A percentile compares a stretch with the other conserved stretches of the same genome.
Evolutionary conservation across 345 rosid species (phyloP).

Genomic region (Hevea brasiliensis): DNA sequence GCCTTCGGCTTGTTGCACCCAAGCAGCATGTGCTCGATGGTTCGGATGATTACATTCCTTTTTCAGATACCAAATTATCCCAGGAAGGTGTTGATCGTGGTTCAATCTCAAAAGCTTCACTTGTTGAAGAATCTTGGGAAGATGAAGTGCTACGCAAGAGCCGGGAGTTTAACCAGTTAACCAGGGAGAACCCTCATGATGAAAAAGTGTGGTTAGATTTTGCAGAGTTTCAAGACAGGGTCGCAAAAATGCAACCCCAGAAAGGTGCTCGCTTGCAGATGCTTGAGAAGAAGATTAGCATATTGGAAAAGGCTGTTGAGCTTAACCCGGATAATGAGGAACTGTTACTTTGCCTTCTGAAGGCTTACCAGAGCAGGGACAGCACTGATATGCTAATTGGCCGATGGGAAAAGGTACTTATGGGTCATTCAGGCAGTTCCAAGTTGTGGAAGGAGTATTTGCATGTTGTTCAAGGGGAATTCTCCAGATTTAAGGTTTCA

Average conservation of each 20-base stretch:
- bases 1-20: constrained; percentile 45
- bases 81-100: constrained; percentile 32
- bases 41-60: constrained; percentile 60
- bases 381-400: constrained; percentile 64
- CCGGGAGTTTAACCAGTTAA: constrained; percentile 66
- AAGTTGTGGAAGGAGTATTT: constrained; percentile 89
- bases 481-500: constrained; percentile 91
- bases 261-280: constrained; percentile 87
- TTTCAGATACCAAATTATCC: constrained; percentile 39
- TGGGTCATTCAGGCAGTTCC: constrained; percentile 67
- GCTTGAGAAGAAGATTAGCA: constrained; percentile 90
- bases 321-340: constrained; percentile 89
- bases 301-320: constrained; percentile 86
- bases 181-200: constrained; percentile 78
- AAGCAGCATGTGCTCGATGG: constrained; percentile 29
- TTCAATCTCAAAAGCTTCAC: constrained; percentile 26
- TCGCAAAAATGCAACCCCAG: constrained; percentile 68
- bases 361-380: constrained; percentile 81
- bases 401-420: constrained; percentile 82
- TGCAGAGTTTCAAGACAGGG: constrained; percentile 78
- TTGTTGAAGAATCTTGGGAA: constrained; percentile 88
- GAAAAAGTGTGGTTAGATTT: constrained; percentile 83
- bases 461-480: constrained; percentile 72
- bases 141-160: constrained; percentile 82
- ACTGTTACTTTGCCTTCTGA: constrained; percentile 70